phyloP scores from a whole-genome alignment of 352 stramenopile species.

The Phytopythium delawarense region DNA sequence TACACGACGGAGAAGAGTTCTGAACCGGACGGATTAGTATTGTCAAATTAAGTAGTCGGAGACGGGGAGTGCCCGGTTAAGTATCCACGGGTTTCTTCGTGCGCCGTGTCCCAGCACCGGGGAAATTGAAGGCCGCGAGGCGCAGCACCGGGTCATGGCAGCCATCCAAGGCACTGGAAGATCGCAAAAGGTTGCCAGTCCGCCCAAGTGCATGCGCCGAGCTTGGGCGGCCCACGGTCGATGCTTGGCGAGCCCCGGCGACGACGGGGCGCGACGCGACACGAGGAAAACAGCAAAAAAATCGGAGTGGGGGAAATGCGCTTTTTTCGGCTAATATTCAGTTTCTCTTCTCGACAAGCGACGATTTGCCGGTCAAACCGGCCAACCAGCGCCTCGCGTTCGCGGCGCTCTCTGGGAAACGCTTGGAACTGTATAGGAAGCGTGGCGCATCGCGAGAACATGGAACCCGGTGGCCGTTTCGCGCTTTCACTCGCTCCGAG shows the following conservation, averaged over 20 bases:
- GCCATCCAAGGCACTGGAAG: background rate
- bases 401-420: background rate
- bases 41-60: background rate
- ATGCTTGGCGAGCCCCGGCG: background rate
- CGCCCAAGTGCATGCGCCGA: no score
- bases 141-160: background rate
- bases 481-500: no score
- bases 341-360: background rate
- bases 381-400: background rate
- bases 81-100: background rate
- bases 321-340: background rate
- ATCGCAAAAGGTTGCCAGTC: background rate
- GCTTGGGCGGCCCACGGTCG: background rate
- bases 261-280: background rate
- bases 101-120: constrained; percentile 1
- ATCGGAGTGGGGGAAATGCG: background rate
- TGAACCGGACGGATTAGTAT: background rate
- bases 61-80: background rate
- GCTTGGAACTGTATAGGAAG: background rate
- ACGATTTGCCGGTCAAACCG: background rate
- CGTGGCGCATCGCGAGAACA: background rate
- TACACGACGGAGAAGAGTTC: background rate
- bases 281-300: background rate
- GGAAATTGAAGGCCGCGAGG: background rate
- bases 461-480: background rate